phyloP scores from a whole-genome alignment of 768 basidiomycete species.

The Hysterangium stoloniferum region DNA sequence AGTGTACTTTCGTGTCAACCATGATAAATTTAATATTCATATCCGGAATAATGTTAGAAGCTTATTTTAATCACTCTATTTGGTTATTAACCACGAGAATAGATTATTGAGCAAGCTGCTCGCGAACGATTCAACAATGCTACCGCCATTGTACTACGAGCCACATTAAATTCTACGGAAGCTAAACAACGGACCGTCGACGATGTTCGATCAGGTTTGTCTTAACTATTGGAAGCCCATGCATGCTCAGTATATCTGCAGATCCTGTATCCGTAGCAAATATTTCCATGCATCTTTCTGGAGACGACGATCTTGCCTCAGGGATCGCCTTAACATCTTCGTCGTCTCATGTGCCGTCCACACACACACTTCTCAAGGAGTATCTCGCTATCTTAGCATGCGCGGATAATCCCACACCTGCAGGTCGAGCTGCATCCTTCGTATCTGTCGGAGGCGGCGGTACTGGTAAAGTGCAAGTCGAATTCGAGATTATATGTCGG shows the following conservation, averaged over 20 bases:
- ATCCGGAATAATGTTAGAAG: conserved; percentile 73
- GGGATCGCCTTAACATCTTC: conserved; percentile 53
- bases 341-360: conserved; percentile 43
- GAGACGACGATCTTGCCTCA: conserved; percentile 51
- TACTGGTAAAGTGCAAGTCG: conserved; percentile 64
- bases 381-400: conserved; percentile 75
- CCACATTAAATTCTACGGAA: conserved; percentile 64
- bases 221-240: no score
- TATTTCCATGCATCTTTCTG: conserved; percentile 54
- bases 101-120: conserved; percentile 76
- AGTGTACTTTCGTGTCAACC: conserved; percentile 82
- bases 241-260: conserved; percentile 20
- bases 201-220: conserved; percentile 57
- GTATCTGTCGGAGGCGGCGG: conserved; percentile 48
- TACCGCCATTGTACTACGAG: conserved; percentile 63
- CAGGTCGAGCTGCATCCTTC: conserved; percentile 63
- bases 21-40: conserved; percentile 78
- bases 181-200: conserved; percentile 48
- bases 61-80: neutral
- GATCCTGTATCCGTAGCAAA: conserved; percentile 61
- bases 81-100: conserved; percentile 1
- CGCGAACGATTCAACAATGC: conserved; percentile 73
- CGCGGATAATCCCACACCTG: conserved; percentile 74
- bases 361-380: conserved; percentile 59
- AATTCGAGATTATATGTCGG: conserved; percentile 65